Evolutionary conservation across 208 protist species (phyloP).

Genomic region (Trypanosoma scelopori): DNA sequence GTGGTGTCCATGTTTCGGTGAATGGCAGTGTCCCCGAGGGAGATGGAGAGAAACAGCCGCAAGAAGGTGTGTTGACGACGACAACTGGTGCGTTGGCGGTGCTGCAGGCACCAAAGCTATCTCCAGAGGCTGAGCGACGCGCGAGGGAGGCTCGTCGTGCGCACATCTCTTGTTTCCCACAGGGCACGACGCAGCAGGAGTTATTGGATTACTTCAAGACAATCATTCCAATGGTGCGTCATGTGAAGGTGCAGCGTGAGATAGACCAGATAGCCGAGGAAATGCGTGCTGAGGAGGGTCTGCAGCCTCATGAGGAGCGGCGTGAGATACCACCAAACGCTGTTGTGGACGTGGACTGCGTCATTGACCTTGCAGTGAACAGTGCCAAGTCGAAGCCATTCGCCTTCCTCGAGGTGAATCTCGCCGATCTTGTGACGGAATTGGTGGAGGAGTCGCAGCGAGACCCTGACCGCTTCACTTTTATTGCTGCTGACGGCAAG

Average conservation of each 20-base stretch:
- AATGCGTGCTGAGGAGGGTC: constrained; percentile 2
- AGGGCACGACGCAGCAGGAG: constrained; percentile 55
- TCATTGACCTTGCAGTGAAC: constrained; percentile 58
- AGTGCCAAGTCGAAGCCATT: constrained; percentile 65
- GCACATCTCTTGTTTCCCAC: constrained; percentile 76
- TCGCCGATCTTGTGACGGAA: constrained; percentile 81
- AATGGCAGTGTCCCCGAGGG: not conserved
- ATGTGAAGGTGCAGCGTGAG: constrained; percentile 69
- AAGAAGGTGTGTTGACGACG: constrained; percentile 16
- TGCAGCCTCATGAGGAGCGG: constrained; percentile 31
- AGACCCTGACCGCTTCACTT: constrained; percentile 65
- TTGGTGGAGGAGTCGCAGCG: constrained; percentile 51
- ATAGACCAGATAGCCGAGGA: constrained; percentile 43
- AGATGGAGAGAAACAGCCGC: not conserved
- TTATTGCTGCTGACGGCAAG: constrained; percentile 47
- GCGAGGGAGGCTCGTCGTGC: constrained; percentile 76
- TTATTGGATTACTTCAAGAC: constrained; percentile 66
- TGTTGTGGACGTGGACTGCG: constrained; percentile 52
- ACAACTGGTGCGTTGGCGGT: constrained; percentile 35
- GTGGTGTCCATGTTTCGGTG: not conserved
- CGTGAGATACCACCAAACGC: constrained; percentile 68
- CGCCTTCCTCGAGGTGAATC: constrained; percentile 80
- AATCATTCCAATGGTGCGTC: constrained; percentile 73
- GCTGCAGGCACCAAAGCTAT: constrained; percentile 74
- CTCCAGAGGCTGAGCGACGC: constrained; percentile 53